Evolutionary conservation across 1,284 basidiomycete genomes (phyloP), one percentile per base, ranked within the genome.

Genomic region (Trametes versicolor): DNA sequence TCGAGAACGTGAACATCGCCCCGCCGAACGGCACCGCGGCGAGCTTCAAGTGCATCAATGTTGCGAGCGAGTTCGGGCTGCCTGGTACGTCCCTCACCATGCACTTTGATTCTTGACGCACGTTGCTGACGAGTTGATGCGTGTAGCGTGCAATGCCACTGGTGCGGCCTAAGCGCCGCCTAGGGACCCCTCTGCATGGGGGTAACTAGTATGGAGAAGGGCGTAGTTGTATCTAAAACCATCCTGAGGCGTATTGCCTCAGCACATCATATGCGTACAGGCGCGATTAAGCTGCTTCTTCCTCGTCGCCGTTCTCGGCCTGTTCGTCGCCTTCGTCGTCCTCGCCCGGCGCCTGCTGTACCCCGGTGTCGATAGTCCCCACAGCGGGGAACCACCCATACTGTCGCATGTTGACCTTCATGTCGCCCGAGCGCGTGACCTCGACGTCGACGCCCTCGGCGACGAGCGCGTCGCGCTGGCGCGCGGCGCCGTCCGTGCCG

Each of bases 381-480:
- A 67, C 64, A 0, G 68, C 73, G 9, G 89, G 89, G 66, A 90
- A 90, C 89, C 89, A 91, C 6, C 89, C 89, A 69, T 77, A 89
- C 32, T 64, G 69, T 13, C 74, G 73, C 37, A 90, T 69, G 70
- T 84, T 78, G 15, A 91, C 83, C 51, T 80, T 79, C 53, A 87
- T 77, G 29, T 84, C 85, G 1, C 83, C 82, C 1, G 76, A 75
- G 41, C 81, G 75, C 25, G 79, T 78, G 0, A 74, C 79, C 29
- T 74, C 79, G 6, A 94, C 91, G 58, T 89, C 85, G 17, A 94
- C 86, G 7, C 89, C 91, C 73, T 94, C 93, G 0, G 85, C 87
- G 65, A 88, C 84, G 15, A 95, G 81, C 4, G 83, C 86, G 43
- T 89, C 85, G 39, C 85, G 79, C 72, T 95, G 93, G 0, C 86